Percentiles rank a stretch among this genome's conserved stretches.
These are phyloP conservation scores for Chrysoporthe austroafricana DNA, from an alignment of 2,329 filamentous ascomycete genomes.

Conservation along the genomic window DNA sequence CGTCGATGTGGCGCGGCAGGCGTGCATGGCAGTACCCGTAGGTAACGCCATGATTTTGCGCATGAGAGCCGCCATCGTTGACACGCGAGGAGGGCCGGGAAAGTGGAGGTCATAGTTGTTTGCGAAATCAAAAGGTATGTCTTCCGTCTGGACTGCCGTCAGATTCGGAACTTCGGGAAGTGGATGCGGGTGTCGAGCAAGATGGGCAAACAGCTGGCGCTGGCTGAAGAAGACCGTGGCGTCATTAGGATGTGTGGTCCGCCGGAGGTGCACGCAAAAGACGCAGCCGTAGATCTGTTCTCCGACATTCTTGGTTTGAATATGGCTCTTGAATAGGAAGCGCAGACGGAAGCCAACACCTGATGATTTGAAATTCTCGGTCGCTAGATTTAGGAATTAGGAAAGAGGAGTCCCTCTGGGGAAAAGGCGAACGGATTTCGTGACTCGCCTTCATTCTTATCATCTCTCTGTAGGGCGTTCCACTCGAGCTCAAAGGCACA, in stretches of 20 bases:
- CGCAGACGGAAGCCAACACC: conserved; percentile 56
- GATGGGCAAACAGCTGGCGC: conserved; percentile 55
- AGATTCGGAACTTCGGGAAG: conserved; percentile 54
- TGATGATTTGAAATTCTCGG: conserved; percentile 51
- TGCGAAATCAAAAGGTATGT: conserved; percentile 44
- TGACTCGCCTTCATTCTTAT: conserved; percentile 51
- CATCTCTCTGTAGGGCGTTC: conserved; percentile 54
- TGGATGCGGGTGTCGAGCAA: conserved; percentile 57
- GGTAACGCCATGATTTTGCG: conserved; percentile 48
- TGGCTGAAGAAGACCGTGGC: conserved; percentile 61
- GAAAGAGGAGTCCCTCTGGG: neutral
- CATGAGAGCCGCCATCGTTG: conserved; percentile 47
- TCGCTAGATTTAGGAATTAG: conserved; percentile 37
- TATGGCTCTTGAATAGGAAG: conserved; percentile 60
- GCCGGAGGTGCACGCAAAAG: conserved; percentile 55
- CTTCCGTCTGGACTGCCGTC: conserved; percentile 49
- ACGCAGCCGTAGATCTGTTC: conserved; percentile 60
- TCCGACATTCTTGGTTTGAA: conserved; percentile 53
- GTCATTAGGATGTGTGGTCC: conserved; percentile 57
- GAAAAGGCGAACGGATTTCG: neutral
- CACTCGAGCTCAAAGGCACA: conserved; percentile 60
- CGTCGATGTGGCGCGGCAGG: conserved; percentile 29
- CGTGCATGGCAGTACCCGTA: conserved; percentile 50
- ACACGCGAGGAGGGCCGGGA: conserved; percentile 42
- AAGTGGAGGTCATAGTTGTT: conserved; percentile 61